Evolutionary conservation across 2,329 filamentous ascomycete species (phyloP), one percentile per base, ranked within the genome.

Genomic region (Neurospora crassa): DNA sequence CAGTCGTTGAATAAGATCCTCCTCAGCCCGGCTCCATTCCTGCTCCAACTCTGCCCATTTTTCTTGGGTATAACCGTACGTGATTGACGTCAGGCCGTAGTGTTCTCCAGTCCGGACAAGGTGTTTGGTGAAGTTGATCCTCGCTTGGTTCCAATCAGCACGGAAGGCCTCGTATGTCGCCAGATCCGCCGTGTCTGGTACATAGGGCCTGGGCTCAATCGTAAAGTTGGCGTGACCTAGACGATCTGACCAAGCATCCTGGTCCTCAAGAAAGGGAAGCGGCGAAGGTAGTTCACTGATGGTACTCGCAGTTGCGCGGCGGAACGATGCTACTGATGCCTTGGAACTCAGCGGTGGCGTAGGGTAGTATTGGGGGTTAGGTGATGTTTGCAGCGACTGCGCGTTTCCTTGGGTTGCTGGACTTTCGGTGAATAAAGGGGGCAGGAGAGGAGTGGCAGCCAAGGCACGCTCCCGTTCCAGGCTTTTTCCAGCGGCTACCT

Each of bases 201-300:
- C 81, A 78, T 97, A 97, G 0, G 94, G 95, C 78, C 90, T 88
- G 0, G 94, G 94, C 29, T 88, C 83, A 76, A 98, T 96, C 76
- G 88, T 94, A 79, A 96, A 97, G 82, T 98, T 97, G 74, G 94
- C 94, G 79, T 98, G 94, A 40, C 95, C 95, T 16, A 98, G 88
- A 71, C 89, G 89, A 77, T 91, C 88, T 0, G 92, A 91, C 95
- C 95, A 97, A 75, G 91, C 89, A 78, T 97, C 93, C 68, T 90
- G 85, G 70, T 91, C 88, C 41, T 90, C 83, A 74, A 94, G 88
- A 5, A 88, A 86, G 4, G 90, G 88, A 18, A 91, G 87, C 5
- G 87, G 84, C 43, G 86, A 83, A 69, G 80, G 87, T 75, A 79
- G 82, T 75, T 81, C 86, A 79, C 77, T 79, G 78, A 78, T 78